Evolutionary conservation across 768 basidiomycete species (phyloP), one percentile per base, ranked within the genome.

Genomic region (Hydnum rufescens): DNA sequence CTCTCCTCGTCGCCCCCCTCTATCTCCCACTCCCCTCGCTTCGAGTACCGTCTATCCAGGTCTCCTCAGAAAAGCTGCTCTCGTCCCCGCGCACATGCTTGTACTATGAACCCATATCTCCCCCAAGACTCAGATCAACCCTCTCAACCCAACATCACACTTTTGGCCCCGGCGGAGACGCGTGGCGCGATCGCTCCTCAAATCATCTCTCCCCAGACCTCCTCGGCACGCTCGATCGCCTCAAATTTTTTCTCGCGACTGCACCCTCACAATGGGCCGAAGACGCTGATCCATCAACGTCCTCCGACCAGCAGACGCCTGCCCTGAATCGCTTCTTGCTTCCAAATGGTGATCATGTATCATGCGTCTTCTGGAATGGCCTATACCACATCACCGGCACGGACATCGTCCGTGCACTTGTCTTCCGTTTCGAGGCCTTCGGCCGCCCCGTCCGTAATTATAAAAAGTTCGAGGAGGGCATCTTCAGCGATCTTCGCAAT

Each of bases 391-490:
- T 96, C 66, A 93, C 90, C 2, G 92, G 92, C 30, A 96, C 92
- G 4, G 92, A 96, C 66, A 95, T 96, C 62, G 90, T 96, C 29
- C 75, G 92, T 57, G 87, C 89, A 3, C 71, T 96, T 50, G 81
- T 88, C n/a, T 93, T 95, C 64, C 76, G 90, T 19, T 90, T 93
- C 65, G 84, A 89, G 66, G 81, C 80, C 4, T 93, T 93, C 60
- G 85, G 86, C 1, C 71, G 92, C 5, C 92, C 90, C 0, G 87
- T 96, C 36, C 71, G 74, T 53, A 87, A 88, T 60, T 82, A 88
- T 74, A 95, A 95, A 67, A 96, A 96, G 65, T 96, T 93, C 60
- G 92, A 96, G 64, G 92, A 96, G 66, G 92, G 92, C 50, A 81
- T 96, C 42, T 96, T 96, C 61, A 82, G 79, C 50, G 92, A 96